These are phyloP conservation scores for Mycena vitilis DNA, from an alignment of 768 basidiomycete species.

Conservation along the genomic window DNA sequence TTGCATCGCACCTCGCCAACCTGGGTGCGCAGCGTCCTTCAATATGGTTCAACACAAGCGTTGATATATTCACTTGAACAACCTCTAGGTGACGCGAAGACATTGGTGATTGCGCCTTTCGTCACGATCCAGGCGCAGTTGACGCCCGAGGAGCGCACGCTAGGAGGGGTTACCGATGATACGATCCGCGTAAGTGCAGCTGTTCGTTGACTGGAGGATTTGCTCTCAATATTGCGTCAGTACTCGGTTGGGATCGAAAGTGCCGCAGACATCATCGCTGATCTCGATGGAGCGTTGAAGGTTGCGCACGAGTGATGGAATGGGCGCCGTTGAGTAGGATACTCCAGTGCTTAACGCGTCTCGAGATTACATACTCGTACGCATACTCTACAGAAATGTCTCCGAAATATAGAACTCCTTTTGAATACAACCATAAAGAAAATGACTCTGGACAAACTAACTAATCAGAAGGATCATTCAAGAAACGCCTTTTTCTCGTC, in stretches of 20 bases:
- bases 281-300: conserved; percentile 55
- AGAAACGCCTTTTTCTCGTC: conserved; percentile 9
- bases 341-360: too few species aligned
- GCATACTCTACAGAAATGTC: too few species aligned
- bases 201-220: not conserved
- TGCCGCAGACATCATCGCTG: conserved; percentile 59
- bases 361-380: too few species aligned
- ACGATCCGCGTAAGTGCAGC: conserved; percentile 62
- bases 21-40: conserved; percentile 34
- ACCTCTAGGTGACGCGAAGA: conserved; percentile 61
- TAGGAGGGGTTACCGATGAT: conserved; percentile 64
- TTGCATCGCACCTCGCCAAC: conserved; percentile 50
- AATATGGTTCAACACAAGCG: not conserved
- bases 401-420: too few species aligned
- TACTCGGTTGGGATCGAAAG: conserved; percentile 58
- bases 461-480: not conserved
- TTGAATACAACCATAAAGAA: too few species aligned
- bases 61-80: too few species aligned
- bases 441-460: too few species aligned
- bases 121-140: conserved; percentile 73
- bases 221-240: not conserved
- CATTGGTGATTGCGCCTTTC: conserved; percentile 68
- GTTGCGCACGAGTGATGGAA: conserved; percentile 19
- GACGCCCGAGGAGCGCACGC: conserved; percentile 56
- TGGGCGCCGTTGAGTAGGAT: too few species aligned